These are phyloP conservation scores for Scleromitrula shiraiana DNA, from an alignment of 2,329 filamentous ascomycete species.

Conservation along the genomic window DNA sequence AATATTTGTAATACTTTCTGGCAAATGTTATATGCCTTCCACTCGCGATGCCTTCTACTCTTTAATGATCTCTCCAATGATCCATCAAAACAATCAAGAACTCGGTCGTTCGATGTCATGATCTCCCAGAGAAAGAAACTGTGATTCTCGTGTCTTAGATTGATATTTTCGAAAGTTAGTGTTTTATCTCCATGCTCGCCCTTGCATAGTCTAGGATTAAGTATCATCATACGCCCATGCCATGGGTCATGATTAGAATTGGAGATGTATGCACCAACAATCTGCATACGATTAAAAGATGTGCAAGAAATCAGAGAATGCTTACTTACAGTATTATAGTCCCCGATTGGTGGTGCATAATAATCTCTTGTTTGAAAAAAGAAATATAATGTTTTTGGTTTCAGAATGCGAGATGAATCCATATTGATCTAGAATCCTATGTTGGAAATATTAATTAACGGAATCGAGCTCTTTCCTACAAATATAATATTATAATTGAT, in stretches of 20 bases:
- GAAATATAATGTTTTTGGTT: background rate
- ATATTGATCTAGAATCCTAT: background rate
- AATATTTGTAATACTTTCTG: background rate
- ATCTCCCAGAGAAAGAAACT: background rate
- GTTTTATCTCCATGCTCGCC: background rate
- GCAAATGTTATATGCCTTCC: background rate
- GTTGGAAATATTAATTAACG: no score
- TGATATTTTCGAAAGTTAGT: background rate
- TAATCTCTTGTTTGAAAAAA: background rate
- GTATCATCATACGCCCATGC: no score
- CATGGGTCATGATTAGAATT: background rate
- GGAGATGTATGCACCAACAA: background rate
- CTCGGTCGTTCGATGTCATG: background rate
- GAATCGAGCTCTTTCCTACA: no score
- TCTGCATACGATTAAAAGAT: background rate
- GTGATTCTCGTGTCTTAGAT: background rate
- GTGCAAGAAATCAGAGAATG: background rate
- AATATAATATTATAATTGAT: no score
- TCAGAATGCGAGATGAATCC: background rate
- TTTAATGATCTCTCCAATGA: no score
- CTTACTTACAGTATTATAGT: background rate
- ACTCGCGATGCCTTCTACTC: background rate
- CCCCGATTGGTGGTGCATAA: background rate
- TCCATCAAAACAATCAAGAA: no score
- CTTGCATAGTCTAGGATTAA: background rate